Percentiles rank a stretch among this genome's conserved stretches.
Evolutionary conservation across 768 basidiomycete genomes (phyloP).

Genomic region (Termitomyces sp.): DNA sequence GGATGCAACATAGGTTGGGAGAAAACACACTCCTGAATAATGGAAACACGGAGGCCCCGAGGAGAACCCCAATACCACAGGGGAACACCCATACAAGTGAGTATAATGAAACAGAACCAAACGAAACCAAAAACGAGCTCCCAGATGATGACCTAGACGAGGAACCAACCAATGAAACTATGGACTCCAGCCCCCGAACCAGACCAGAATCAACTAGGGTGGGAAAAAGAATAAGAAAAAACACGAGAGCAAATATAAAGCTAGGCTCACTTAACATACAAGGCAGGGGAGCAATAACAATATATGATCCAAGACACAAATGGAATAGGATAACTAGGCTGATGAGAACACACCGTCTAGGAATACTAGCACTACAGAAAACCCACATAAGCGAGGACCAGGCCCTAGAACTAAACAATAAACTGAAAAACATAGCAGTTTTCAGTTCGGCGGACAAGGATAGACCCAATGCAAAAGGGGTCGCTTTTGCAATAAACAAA

Average conservation of each 20-base stretch:
- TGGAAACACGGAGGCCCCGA: no score
- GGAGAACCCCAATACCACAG: no score
- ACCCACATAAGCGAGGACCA: background rate
- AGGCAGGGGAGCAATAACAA: background rate
- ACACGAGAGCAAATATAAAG: background rate
- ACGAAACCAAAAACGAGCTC: no score
- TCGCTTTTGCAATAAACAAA: background rate
- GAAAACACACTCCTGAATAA: no score
- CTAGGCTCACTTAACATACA: background rate
- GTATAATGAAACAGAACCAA: no score
- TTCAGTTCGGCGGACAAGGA: background rate
- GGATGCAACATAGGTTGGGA: no score
- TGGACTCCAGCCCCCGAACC: no score
- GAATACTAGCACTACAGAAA: no score
- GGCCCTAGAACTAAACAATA: background rate
- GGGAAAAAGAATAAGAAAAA: background rate
- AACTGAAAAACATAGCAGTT: background rate
- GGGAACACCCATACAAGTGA: no score
- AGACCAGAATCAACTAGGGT: no score
- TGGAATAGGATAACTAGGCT: background rate
- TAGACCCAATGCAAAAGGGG: background rate
- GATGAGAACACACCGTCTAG: no score
- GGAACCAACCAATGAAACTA: background rate
- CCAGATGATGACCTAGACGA: background rate
- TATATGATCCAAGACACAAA: background rate